Evolutionary conservation across 768 basidiomycete species (phyloP).

Genomic region (Gloeostereum incarnatum): DNA sequence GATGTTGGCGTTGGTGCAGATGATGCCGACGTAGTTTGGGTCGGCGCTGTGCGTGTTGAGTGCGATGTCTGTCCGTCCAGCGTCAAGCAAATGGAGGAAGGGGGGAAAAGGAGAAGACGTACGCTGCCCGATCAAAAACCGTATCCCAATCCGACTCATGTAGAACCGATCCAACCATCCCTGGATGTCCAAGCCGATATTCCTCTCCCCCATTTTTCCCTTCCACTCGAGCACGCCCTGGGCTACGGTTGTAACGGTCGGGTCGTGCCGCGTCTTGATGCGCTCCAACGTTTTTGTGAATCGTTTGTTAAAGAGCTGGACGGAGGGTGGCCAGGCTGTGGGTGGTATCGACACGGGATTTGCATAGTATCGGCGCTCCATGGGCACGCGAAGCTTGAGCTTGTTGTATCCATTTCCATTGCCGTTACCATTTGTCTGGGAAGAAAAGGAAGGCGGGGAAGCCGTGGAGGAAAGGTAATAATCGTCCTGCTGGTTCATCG

Average conservation of each 20-base stretch:
- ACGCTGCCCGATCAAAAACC: conserved; percentile 97
- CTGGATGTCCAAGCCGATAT: conserved; percentile 84
- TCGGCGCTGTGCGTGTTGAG: conserved; percentile 89
- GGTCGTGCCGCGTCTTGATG: conserved; percentile 94
- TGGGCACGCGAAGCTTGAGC: conserved; percentile 68
- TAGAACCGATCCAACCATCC: conserved; percentile 97
- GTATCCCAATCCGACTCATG: conserved; percentile 90
- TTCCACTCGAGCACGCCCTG: conserved; percentile 99
- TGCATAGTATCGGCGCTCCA: conserved; percentile 60
- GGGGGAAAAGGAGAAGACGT: conserved; percentile 18
- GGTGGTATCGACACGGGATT: conserved; percentile 79
- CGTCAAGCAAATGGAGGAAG: not conserved
- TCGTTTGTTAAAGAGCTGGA: conserved; percentile 84
- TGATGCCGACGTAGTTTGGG: conserved; percentile 91
- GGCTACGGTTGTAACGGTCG: conserved; percentile 94
- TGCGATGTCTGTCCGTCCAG: conserved; percentile 89
- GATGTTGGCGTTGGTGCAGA: conserved; percentile 92
- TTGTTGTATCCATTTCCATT: conserved; percentile 38
- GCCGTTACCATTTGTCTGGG: conserved; percentile 19
- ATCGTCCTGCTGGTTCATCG: conserved; percentile 16
- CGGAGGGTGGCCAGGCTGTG: conserved; percentile 82
- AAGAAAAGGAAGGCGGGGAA: not conserved
- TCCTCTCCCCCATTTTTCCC: conserved; percentile 51
- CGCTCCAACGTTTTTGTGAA: conserved; percentile 83
- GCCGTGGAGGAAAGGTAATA: too few relatives aligned